Conservation (phyloP, 805 yeast species). For the Kregervanrija fluxuum region DNA sequence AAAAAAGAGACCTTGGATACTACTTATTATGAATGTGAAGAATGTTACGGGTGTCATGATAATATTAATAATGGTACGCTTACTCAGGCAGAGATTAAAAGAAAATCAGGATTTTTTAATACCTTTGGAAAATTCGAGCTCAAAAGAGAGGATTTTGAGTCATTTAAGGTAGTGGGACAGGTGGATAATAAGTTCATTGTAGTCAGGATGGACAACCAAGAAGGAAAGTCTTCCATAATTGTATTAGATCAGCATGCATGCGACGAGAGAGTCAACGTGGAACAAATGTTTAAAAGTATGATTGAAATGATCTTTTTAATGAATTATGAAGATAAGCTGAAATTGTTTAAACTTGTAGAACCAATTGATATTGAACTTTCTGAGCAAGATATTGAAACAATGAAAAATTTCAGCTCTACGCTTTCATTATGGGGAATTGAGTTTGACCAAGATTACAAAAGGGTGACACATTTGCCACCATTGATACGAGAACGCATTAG, state of each 20-base stretch:
- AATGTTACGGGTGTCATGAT: slow-evolving; percentile 1
- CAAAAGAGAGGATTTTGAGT: slow-evolving; percentile 14
- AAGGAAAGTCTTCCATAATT: slow-evolving; percentile 14
- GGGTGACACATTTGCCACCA: slow-evolving; percentile 38
- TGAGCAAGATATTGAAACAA: slow-evolving; percentile 26
- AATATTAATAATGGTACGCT: not conserved
- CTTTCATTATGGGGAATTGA: slow-evolving; percentile 40
- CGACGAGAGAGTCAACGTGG: slow-evolving; percentile 68
- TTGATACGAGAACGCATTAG: slow-evolving; percentile 24
- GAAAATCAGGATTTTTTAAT: slow-evolving; percentile 5
- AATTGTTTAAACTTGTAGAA: slow-evolving; percentile 3
- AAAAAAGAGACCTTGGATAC: not conserved
- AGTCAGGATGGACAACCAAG: slow-evolving; percentile 17
- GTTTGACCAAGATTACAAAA: not conserved
- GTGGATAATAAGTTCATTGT: slow-evolving; percentile 60
- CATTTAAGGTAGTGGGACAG: slow-evolving; percentile 42
- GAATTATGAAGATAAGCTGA: too few species aligned
- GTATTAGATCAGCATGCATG: slow-evolving; percentile 80
- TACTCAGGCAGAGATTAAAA: slow-evolving; percentile 2
- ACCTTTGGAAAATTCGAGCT: not conserved
- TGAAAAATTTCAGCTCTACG: slow-evolving; percentile 22
- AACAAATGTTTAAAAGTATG: slow-evolving; percentile 35
- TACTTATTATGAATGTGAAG: not conserved
- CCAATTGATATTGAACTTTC: slow-evolving; percentile 18
- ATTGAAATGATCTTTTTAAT: slow-evolving; percentile 19